Evolutionary conservation across 768 basidiomycete species (phyloP).

Genomic region (Mycena filopes): DNA sequence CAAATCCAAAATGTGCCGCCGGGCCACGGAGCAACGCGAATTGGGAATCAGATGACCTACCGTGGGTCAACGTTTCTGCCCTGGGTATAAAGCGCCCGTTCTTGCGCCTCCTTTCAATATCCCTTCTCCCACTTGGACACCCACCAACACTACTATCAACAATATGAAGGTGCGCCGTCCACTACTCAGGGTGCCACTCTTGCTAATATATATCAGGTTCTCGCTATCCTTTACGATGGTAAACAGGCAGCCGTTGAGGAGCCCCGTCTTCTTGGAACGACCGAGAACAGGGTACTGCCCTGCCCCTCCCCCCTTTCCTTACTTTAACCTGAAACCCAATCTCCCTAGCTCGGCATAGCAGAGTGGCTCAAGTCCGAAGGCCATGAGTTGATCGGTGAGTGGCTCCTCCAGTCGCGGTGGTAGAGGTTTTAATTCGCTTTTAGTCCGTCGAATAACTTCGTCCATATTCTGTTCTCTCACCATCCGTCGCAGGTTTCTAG

Average conservation of each 20-base stretch:
- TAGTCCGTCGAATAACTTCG: constrained; percentile 14
- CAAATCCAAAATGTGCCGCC: neutral
- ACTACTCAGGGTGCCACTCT: neutral
- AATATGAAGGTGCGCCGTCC: constrained; percentile 55
- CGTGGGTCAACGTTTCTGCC: constrained; percentile 4
- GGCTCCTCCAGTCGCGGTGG: neutral
- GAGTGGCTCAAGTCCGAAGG: constrained; percentile 77
- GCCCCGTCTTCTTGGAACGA: constrained; percentile 81
- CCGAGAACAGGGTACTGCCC: constrained; percentile 74
- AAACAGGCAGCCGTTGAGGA: constrained; percentile 72
- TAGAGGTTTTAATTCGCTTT: constrained; percentile 11
- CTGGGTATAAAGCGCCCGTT: constrained; percentile 12
- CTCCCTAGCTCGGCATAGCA: constrained; percentile 71
- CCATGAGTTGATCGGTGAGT: constrained; percentile 78
- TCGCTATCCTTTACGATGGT: constrained; percentile 81
- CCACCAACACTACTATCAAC: constrained; percentile 1
- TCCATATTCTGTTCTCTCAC: neutral
- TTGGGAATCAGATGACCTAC: constrained; percentile 13
- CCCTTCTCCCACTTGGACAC: neutral
- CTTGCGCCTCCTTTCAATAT: neutral
- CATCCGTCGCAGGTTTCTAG: constrained; percentile 65
- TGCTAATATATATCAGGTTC: constrained; percentile 55
- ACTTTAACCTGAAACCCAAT: neutral
- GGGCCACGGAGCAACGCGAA: constrained; percentile 6
- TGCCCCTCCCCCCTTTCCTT: neutral